phyloP scores from a whole-genome alignment of 495 filamentous ascomycete genomes.

The Penicillium tannophilum region DNA sequence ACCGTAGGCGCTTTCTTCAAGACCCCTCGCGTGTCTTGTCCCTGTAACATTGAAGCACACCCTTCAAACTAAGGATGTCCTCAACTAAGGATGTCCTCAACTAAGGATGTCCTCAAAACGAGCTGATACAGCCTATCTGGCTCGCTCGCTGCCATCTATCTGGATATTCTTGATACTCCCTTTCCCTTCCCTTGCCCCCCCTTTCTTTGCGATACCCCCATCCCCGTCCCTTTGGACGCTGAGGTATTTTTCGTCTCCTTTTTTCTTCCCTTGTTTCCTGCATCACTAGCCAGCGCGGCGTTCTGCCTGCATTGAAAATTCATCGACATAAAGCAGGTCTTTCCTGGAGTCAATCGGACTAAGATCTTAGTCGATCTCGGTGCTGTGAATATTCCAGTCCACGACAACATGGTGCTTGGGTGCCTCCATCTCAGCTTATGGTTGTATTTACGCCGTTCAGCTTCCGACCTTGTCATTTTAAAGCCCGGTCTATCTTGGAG shows the following conservation, averaged over 20 bases:
- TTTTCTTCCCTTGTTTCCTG: not conserved
- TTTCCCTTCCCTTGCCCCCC: not conserved
- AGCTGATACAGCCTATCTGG: constrained; percentile 25
- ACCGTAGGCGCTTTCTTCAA: constrained; percentile 69
- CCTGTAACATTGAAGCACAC: constrained; percentile 38
- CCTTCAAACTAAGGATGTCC: constrained; percentile 6
- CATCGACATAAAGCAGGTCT: constrained; percentile 6
- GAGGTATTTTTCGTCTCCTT: constrained; percentile 8
- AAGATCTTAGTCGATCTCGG: constrained; percentile 11
- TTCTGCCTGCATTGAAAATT: constrained; percentile 10
- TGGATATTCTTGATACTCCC: not conserved
- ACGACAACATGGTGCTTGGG: constrained; percentile 18
- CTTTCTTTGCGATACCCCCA: constrained; percentile 14
- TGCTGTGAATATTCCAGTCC: constrained; percentile 4
- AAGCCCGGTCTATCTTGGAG: not conserved
- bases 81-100: too few relatives aligned
- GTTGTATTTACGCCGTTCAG: constrained; percentile 25
- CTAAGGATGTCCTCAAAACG: constrained; percentile 31
- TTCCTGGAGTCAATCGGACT: not conserved
- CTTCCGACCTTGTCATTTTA: constrained; percentile 2
- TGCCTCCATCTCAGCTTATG: constrained; percentile 16
- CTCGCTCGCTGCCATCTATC: not conserved
- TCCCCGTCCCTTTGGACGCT: not conserved
- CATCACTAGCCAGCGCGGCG: constrained; percentile 10
- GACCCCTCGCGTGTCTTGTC: constrained; percentile 53